Conservation (phyloP, 805 yeast species). For the Starmerella etchellsii region DNA sequence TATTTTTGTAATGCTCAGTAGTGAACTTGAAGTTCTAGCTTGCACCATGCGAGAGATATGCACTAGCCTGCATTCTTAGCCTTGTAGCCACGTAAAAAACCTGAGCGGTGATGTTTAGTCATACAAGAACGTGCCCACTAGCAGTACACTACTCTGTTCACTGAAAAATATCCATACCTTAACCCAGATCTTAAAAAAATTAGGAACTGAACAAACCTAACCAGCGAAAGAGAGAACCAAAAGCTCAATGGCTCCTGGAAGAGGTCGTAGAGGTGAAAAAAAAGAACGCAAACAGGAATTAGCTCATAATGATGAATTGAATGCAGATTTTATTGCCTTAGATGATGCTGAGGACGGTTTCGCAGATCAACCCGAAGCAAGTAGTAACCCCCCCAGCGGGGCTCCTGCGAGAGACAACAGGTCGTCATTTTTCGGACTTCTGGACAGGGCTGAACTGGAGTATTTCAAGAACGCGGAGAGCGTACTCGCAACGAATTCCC, state of each 20-base stretch:
- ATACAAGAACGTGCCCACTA: too few species aligned
- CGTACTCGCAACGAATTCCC: slow-evolving; percentile 66
- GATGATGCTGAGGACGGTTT: slow-evolving; percentile 3
- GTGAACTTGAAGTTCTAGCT: too few species aligned
- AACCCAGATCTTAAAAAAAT: background rate
- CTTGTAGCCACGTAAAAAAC: too few species aligned
- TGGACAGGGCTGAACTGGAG: slow-evolving; percentile 72
- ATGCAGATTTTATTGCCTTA: slow-evolving; percentile 22
- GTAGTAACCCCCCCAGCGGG: too few species aligned
- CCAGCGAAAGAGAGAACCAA: too few species aligned
- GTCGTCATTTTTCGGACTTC: slow-evolving; percentile 66
- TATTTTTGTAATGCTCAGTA: too few species aligned
- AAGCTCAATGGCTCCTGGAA: slow-evolving; percentile 8
- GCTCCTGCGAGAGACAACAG: slow-evolving; percentile 13
- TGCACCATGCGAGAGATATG: too few species aligned
- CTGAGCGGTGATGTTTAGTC: too few species aligned
- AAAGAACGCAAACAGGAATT: slow-evolving; percentile 9
- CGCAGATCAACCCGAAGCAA: background rate
- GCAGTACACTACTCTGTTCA: too few species aligned
- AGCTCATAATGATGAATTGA: slow-evolving; percentile 2
- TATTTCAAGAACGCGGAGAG: slow-evolving; percentile 90
- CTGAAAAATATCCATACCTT: too few species aligned
- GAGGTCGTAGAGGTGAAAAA: slow-evolving; percentile 16
- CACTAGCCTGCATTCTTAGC: too few species aligned
- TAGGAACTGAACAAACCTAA: too few species aligned